Conservation (phyloP, 139 green algal species). For the Chlorella sorokiniana region DNA sequence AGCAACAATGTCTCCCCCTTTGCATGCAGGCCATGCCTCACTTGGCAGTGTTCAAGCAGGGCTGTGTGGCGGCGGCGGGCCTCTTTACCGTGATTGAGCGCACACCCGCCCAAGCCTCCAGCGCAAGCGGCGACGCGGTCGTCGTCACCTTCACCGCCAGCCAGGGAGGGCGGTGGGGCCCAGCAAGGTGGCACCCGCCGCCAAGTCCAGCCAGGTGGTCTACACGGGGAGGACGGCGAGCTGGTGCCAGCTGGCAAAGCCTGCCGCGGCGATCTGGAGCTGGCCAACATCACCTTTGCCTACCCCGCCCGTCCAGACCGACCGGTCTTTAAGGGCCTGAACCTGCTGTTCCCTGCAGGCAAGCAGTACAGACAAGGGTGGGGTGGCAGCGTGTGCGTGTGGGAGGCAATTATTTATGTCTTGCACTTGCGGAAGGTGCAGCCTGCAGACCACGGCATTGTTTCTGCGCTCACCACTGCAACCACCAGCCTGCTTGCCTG, state of each 20-base stretch:
- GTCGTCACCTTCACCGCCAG: background rate
- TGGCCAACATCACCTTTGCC: conserved; percentile 27
- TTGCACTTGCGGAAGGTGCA: background rate
- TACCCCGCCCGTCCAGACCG: conserved; percentile 50
- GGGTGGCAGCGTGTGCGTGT: background rate
- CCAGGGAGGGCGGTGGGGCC: background rate
- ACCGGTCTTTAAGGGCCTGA: conserved; percentile 65
- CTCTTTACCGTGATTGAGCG: conserved; percentile 77
- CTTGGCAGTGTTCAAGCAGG: conserved; percentile 41
- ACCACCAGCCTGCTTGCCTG: background rate
- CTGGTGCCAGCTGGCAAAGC: background rate
- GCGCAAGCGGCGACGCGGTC: background rate
- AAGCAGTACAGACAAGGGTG: background rate
- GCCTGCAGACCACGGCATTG: too few species aligned
- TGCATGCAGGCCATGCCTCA: conserved; percentile 46
- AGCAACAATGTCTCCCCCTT: background rate
- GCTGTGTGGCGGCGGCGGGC: conserved; percentile 50
- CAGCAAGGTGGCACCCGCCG: background rate
- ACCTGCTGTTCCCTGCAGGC: conserved; percentile 70
- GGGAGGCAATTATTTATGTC: background rate
- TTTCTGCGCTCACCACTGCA: background rate
- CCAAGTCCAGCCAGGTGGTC: background rate
- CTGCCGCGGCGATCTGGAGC: conserved; percentile 25
- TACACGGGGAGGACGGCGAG: background rate
- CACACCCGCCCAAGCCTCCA: conserved; percentile 25